Evolutionary conservation across 2,329 filamentous ascomycete species (phyloP), one percentile per base, ranked within the genome.

Genomic region (Dendrostoma leiphaemia): DNA sequence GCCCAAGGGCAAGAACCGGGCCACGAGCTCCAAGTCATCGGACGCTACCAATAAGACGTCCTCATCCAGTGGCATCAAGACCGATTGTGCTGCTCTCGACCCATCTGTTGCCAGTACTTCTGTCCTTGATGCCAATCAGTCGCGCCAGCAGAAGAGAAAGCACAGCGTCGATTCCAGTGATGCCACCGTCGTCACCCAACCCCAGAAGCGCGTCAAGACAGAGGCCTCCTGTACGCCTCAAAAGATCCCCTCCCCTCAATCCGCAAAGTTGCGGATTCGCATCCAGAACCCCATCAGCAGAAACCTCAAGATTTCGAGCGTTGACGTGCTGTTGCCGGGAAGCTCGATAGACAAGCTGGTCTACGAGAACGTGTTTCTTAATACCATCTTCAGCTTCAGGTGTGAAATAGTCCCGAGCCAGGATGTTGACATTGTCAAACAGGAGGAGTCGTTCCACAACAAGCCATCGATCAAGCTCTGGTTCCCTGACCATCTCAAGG

Each of bases 401-500:
- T 12, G 13, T 23, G 23, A 41, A 23, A 41, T 6, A n/a, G 26
- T 17, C n/a, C 26, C 32, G 12, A 8, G 10, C 9, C 15, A 23
- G 29, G 10, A 17, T 32, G 13, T 41, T 51, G 10, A 41, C 40
- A 17, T 32, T 19, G 10, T 10, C 13, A 17, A 44, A 54, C 71
- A 97, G 92, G 94, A 97, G 75, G 94, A 97, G 58, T 77, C 81
- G 4, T 99, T 96, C 68, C 84, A 91, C 66, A 80, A 82, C 59
- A 86, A 91, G 54, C 92, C 93, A 19, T 90, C 91, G 17, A 88
- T 99, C 64, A 90, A 91, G 63, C 82, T 99, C 38, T 81, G 86
- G 47, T 85, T 97, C 60, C 91, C 94, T 0, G 94, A 97, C 67
- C 84, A 89, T 61, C 80, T 99, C 61, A 97, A 97, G 75, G 90